Percentiles rank a stretch among this genome's conserved stretches.
Evolutionary conservation across 2,329 filamentous ascomycete genomes (phyloP).

Genomic region (Calonectria montana): DNA sequence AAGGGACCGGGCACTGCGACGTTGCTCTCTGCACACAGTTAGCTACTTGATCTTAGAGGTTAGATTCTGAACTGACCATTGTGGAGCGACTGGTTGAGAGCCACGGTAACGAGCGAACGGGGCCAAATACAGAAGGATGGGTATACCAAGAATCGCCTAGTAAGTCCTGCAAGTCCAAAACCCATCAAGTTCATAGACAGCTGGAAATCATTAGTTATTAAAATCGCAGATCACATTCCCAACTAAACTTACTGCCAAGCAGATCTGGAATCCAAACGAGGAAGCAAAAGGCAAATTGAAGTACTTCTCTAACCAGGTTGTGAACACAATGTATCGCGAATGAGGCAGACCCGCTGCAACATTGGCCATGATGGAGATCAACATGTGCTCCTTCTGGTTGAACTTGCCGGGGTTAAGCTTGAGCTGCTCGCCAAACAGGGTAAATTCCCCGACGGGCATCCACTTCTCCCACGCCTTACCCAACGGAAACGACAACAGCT

Average conservation of each 20-base stretch:
- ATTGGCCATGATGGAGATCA: conserved; percentile 72
- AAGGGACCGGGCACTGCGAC: conserved; percentile 55
- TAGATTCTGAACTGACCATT: background rate
- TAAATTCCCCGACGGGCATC: conserved; percentile 63
- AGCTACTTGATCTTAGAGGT: background rate
- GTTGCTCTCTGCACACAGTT: conserved; percentile 47
- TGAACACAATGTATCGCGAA: conserved; percentile 62
- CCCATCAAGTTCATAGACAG: conserved; percentile 66
- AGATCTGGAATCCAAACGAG: conserved; percentile 61
- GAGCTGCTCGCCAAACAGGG: conserved; percentile 57
- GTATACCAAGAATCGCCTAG: conserved; percentile 63
- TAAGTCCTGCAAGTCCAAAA: conserved; percentile 64
- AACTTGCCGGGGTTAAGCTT: conserved; percentile 67
- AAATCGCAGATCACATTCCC: background rate
- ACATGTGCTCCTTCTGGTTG: conserved; percentile 70
- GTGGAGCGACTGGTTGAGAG: conserved; percentile 51
- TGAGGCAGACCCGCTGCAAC: conserved; percentile 62
- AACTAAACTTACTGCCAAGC: background rate
- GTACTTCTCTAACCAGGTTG: conserved; percentile 59
- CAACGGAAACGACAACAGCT: conserved; percentile 66
- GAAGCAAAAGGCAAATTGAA: conserved; percentile 63
- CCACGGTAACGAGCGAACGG: conserved; percentile 60
- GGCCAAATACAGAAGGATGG: conserved; percentile 67
- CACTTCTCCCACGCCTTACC: conserved; percentile 61
- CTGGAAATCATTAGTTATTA: conserved; percentile 48